A percentile compares a stretch with the other conserved stretches of the same genome.
phyloP scores from a whole-genome alignment of 495 filamentous ascomycete genomes.

The Hypoxylon cercidicola region DNA sequence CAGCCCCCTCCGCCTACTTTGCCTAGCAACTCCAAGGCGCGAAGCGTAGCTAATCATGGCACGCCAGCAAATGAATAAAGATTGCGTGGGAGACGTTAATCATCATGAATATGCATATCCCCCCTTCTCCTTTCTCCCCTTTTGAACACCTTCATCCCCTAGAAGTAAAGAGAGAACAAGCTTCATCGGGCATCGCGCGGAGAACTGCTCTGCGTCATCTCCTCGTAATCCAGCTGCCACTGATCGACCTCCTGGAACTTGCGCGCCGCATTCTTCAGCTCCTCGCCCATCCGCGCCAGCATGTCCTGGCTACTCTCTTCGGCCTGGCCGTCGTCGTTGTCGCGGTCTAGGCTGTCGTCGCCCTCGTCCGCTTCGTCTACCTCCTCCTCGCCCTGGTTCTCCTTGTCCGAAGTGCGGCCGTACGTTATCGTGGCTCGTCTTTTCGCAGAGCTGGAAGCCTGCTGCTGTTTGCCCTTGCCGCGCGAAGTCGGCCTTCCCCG shows the following conservation, averaged over 20 bases:
- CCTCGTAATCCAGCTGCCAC: constrained; percentile 61
- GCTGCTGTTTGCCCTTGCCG: constrained; percentile 37
- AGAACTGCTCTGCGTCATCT: constrained; percentile 51
- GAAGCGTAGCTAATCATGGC: constrained; percentile 7
- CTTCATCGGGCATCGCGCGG: constrained; percentile 47
- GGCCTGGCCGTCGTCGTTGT: not conserved
- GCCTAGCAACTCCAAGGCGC: constrained; percentile 4
- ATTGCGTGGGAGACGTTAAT: constrained; percentile 11
- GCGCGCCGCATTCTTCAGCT: constrained; percentile 57
- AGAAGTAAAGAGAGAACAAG: not conserved
- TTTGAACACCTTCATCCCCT: too few species aligned
- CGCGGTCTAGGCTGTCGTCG: constrained; percentile 18
- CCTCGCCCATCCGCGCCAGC: constrained; percentile 45
- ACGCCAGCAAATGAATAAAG: constrained; percentile 11
- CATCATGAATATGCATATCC: constrained; percentile 22
- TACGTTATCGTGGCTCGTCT: constrained; percentile 49
- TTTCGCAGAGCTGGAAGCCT: constrained; percentile 20
- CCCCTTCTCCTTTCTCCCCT: not conserved
- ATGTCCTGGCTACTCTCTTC: constrained; percentile 45
- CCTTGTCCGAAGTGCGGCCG: constrained; percentile 54
- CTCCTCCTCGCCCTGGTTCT: constrained; percentile 50
- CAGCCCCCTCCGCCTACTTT: not conserved
- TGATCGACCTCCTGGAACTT: constrained; percentile 64
- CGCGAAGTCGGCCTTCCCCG: constrained; percentile 9
- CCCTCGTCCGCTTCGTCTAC: constrained; percentile 38